phyloP scores from a whole-genome alignment of 495 filamentous ascomycete species.

The Lasiosphaeriaceae sp. region DNA sequence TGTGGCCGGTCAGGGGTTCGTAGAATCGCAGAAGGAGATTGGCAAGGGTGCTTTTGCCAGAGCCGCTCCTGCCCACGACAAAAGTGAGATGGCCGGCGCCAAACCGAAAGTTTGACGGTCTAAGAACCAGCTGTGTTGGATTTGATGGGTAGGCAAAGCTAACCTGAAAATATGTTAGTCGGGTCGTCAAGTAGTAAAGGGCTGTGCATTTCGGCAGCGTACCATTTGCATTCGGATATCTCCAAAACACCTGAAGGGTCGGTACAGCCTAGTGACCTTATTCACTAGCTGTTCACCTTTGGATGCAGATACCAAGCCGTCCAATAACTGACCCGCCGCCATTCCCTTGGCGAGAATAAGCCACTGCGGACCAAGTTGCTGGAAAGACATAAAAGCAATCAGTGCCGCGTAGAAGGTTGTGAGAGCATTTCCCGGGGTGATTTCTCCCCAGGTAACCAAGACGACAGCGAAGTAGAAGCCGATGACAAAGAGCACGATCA shows the following conservation, averaged over 20 bases:
- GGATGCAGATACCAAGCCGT: constrained; percentile 29
- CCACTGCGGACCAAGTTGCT: constrained; percentile 69
- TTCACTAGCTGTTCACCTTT: constrained; percentile 16
- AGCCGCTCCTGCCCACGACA: constrained; percentile 82
- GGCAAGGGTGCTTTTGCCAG: constrained; percentile 87
- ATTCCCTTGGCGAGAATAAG: constrained; percentile 76
- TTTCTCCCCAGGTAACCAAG: constrained; percentile 52
- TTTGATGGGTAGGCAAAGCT: constrained; percentile 83
- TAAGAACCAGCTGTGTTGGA: constrained; percentile 57
- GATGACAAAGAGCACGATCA: constrained; percentile 77
- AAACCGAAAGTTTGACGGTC: constrained; percentile 59
- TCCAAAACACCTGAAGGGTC: constrained; percentile 47
- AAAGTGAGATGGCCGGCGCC: constrained; percentile 71
- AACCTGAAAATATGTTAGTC: constrained; percentile 45
- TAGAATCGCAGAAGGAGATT: constrained; percentile 80
- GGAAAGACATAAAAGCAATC: constrained; percentile 68
- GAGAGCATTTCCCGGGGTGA: constrained; percentile 62
- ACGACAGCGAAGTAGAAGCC: constrained; percentile 87
- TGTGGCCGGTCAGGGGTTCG: constrained; percentile 57
- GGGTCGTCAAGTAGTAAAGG: neutral
- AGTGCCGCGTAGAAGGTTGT: constrained; percentile 84
- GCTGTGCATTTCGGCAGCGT: constrained; percentile 22
- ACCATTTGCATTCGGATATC: constrained; percentile 70
- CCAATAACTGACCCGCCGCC: constrained; percentile 62
- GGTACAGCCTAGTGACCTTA: constrained; percentile 20